Evolutionary conservation across 306 rosid genomes (phyloP), one percentile per base, ranked within the genome.

Genomic region (Vigna unguiculata): DNA sequence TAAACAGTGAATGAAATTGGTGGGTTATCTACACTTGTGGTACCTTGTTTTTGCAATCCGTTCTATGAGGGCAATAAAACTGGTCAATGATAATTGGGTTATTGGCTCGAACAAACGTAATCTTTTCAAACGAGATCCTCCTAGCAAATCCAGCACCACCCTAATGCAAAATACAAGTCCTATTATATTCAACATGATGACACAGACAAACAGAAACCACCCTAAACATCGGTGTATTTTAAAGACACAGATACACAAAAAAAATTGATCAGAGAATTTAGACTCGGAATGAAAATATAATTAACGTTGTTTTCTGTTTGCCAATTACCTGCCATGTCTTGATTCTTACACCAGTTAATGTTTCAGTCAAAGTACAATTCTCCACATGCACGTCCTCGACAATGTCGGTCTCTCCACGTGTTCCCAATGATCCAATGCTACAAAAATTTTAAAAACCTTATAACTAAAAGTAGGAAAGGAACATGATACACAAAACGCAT

Each of bases 351-450:
- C 88, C 96, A 65, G 86, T 79, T 67, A 79, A 58, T 4, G 96
- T 89, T 66, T 81, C 79, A 0, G 67, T 81, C 51, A 91, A 40
- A 1, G 78, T 83, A 59, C 93, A 89, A 47, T 89, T 80, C 4
- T 17, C 16, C 36, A 89, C 92, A 38, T 86, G 84, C 34, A 89
- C 75, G 16, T 85, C 85, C 80, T 91, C 89, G 25, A 80, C 96
- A 14, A 16, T 73, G 3, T 80, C 85, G 21, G 32, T 43, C 7
- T 47, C 78, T 74, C 89, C 87, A 69, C 86, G n/a, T 72, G 52
- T 17, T 14, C 96, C 93, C 75, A 91, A 73, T 28, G 92, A 87
- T 78, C 93, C 96, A 74, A 91, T 82, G 68, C 96, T 91, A 36
- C 71, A 62, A 24, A 80, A 10, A 2, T 3, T n/a, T n/a, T n/a